phyloP scores from a whole-genome alignment of 2,329 filamentous ascomycete genomes.

The Botrytis galanthina region DNA sequence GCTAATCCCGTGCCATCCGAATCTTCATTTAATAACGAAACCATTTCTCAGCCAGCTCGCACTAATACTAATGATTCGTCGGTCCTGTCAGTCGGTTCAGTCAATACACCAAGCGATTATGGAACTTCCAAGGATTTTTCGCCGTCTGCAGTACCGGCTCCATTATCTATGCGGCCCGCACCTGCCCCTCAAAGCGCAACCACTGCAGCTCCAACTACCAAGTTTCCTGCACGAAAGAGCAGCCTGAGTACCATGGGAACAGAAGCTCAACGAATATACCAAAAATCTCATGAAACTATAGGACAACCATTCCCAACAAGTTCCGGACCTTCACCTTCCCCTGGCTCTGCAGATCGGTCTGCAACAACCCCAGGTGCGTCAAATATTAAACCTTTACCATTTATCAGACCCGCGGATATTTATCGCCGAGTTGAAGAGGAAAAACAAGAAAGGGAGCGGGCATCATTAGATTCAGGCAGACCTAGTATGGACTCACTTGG shows the following conservation, averaged over 20 bases:
- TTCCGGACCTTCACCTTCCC: constrained; percentile 39
- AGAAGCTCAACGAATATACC: constrained; percentile 27
- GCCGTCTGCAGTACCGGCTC: constrained; percentile 51
- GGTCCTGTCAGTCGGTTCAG: constrained; percentile 31
- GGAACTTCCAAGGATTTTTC: constrained; percentile 49
- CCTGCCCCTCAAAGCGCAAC: constrained; percentile 39
- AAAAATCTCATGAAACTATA: constrained; percentile 24
- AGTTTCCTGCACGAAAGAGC: constrained; percentile 60
- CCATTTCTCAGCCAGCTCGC: background rate
- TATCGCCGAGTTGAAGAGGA: constrained; percentile 72
- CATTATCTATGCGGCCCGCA: constrained; percentile 45
- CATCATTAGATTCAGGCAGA: constrained; percentile 56
- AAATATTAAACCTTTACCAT: constrained; percentile 57
- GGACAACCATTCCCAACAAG: constrained; percentile 40
- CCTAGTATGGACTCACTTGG: constrained; percentile 55
- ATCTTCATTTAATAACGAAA: background rate
- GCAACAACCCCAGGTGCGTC: constrained; percentile 38
- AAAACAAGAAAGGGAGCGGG: constrained; percentile 57
- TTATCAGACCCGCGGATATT: constrained; percentile 73
- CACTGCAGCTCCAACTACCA: constrained; percentile 40
- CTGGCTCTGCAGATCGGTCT: constrained; percentile 38
- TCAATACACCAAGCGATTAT: constrained; percentile 36
- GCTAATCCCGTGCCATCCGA: constrained; percentile 4
- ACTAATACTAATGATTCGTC: constrained; percentile 25
- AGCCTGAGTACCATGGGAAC: constrained; percentile 51